Evolutionary conservation across 108 stramenopile genomes (phyloP), one percentile per base, ranked within the genome.

Genomic region (Skeletonema tropicum): DNA sequence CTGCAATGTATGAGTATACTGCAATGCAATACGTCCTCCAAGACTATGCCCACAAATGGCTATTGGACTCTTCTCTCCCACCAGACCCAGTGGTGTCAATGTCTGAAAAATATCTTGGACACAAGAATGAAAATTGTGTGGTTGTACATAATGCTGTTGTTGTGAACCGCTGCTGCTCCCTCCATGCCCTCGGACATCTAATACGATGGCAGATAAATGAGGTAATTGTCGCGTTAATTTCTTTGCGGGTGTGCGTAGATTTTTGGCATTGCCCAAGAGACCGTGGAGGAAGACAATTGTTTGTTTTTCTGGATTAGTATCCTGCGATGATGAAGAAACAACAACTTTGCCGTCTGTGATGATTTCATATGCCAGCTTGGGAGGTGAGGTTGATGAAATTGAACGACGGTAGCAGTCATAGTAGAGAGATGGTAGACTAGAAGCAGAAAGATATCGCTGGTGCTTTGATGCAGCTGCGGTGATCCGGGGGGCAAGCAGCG

Each of bases 161-260:
- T 21, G 39, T 39, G 38, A 39, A 12, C 12, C 6, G 49, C 30
- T 36, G 49, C 30, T 36, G 30, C 86, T 83, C 8, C 75, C 63
- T 9, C 94, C 94, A 62, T 93, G 94, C 35, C 91, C 94, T 70
- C 88, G 82, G 45, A 93, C 38, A 76, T 95, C 90, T 60, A 93
- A 57, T 26, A 90, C 58, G 66, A 91, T 63, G 12, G 89, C 91
- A 19, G 66, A 17, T 38, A 77, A 61, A 32, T 79, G 46, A 17
- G 83, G 83, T 26, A 80, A 25, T 46, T 25, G 35, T 14, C 33
- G 59, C 11, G 64, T 87, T 70, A 66, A 86, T 69, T 84, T 80
- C 60, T 87, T 86, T 35, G 91, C 92, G 45, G 90, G 86, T 3
- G 88, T 91, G 30, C 82, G 79, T 12, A 95, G 64, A 83, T 95